Evolutionary conservation across 306 rosid genomes (phyloP).

Genomic region (Sindora glabra): DNA sequence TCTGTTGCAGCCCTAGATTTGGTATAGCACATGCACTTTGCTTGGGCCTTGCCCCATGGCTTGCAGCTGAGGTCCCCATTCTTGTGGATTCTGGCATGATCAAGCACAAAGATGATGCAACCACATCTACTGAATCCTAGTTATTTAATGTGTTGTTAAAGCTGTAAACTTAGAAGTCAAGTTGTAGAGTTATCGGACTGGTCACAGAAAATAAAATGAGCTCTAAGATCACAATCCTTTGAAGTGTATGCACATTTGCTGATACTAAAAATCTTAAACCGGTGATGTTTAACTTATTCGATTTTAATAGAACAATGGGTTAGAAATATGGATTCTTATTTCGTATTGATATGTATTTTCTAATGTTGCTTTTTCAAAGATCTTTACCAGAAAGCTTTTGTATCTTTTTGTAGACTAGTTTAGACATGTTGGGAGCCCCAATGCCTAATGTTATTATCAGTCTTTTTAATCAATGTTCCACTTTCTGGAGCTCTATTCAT

Average conservation of each 20-base stretch:
- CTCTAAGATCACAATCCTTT: too few relatives aligned
- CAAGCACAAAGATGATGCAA: slow-evolving; percentile 90
- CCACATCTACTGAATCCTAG: slow-evolving; percentile 51
- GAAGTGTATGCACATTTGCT: too few relatives aligned
- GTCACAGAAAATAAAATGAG: too few relatives aligned
- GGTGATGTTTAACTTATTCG: too few relatives aligned
- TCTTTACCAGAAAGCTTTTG: not conserved
- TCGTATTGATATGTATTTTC: too few relatives aligned
- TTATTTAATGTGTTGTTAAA: not conserved
- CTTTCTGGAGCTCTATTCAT: not conserved
- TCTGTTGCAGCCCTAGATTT: slow-evolving; percentile 82
- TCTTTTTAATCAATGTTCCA: not conserved
- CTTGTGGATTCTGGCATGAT: slow-evolving; percentile 99
- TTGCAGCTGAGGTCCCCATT: slow-evolving; percentile 92
- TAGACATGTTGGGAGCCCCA: not conserved
- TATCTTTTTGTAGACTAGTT: not conserved
- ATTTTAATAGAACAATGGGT: too few relatives aligned
- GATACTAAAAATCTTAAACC: too few relatives aligned
- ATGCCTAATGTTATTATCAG: not conserved
- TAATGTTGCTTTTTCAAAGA: not conserved
- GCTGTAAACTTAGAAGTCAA: slow-evolving; percentile 23
- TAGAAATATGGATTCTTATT: too few relatives aligned
- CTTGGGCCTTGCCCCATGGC: slow-evolving; percentile 99
- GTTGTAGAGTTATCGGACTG: not conserved
- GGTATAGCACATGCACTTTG: slow-evolving; percentile 98